Base-by-base conservation (phyloP, 2,329 filamentous ascomycete genomes). In the Colletotrichum chlorophyti region DNA sequence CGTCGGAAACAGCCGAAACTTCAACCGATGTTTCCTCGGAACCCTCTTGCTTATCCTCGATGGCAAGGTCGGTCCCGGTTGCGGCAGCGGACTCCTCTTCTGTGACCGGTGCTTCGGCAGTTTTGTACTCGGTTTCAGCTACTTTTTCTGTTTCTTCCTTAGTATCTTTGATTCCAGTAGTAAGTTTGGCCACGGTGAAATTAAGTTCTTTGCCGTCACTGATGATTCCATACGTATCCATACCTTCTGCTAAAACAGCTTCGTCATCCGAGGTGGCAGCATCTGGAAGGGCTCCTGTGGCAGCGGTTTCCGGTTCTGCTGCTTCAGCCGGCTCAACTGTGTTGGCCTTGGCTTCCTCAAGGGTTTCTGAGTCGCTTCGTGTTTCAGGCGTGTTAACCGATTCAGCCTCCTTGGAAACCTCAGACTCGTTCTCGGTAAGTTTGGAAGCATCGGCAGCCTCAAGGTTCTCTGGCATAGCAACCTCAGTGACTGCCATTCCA, bases 131-230 rank as follows among this genome's bases (percentile, higher is more conserved):
- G 50, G 10, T 14, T 24, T 54, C 50, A 35, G 29, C 26, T 12
- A 23, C 50, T 26, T 34, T 23, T 37, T 59, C 55, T 54, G 31
- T 43, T 19, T 43, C 35, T 54, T 32, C 34, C 43, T 59, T 54
- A 54, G 50, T 32, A 55, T 59, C 51, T 6, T 59, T 32, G 42
- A 15, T 23, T 15, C 31, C 31, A 5, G 37, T 4, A 19, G 31
- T 47, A 24, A 54, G 42, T 15, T 31, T 49, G 0, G 38, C 51
- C 29, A 23, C 37, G 29, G 42, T 37, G 32, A 59, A 49, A 26
- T 21, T 59, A 14, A 32, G 49, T 48, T 48, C 51, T 49, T 59
- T 59, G 55, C 55, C 55, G 37, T 59, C 55, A 40, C 55, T 49
- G 9, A 55, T 59, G 27, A 59, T 43, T 49, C 49, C 43, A 26